Evolutionary conservation across 2,329 filamentous ascomycete genomes (phyloP).

Genomic region (Orbilia ellipsospora): DNA sequence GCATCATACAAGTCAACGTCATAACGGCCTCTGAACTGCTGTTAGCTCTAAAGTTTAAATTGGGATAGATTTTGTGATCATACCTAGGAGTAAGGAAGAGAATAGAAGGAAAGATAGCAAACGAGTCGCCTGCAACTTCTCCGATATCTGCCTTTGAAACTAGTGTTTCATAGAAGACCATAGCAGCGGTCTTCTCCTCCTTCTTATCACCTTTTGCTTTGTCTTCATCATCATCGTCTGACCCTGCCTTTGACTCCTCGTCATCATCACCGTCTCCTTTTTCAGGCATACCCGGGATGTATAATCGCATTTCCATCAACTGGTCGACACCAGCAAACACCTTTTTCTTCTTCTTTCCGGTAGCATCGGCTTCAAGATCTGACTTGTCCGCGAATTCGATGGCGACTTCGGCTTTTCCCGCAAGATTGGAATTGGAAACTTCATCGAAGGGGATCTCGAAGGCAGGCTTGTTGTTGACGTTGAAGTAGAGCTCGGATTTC

Average conservation of each 20-base stretch:
- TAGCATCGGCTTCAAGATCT: slow-evolving; percentile 72
- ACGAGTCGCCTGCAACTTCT: slow-evolving; percentile 97
- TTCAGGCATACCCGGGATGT: slow-evolving; percentile 90
- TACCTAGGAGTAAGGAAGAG: slow-evolving; percentile 94
- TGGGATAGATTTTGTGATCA: slow-evolving; percentile 55
- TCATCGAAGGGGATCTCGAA: slow-evolving; percentile 98
- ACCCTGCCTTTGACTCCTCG: slow-evolving; percentile 45
- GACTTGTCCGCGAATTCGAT: slow-evolving; percentile 78
- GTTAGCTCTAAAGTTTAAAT: slow-evolving; percentile 58
- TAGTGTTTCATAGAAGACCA: slow-evolving; percentile 96
- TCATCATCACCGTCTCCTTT: slow-evolving; percentile 69
- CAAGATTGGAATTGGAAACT: slow-evolving; percentile 96
- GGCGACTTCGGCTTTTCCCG: slow-evolving; percentile 96
- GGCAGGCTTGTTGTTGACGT: slow-evolving; percentile 93
- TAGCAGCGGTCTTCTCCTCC: slow-evolving; percentile 93
- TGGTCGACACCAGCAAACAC: slow-evolving; percentile 89
- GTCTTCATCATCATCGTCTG: slow-evolving; percentile 57
- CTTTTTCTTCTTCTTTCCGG: slow-evolving; percentile 82
- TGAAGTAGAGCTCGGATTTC: slow-evolving; percentile 94
- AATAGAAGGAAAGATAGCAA: slow-evolving; percentile 95
- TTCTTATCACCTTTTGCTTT: slow-evolving; percentile 72
- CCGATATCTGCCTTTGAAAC: slow-evolving; percentile 99
- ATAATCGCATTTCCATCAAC: slow-evolving; percentile 98
- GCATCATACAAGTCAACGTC: slow-evolving; percentile 99
- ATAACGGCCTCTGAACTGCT: slow-evolving; percentile 82